These are phyloP conservation scores for Calonectria ilicicola DNA, from an alignment of 2,329 filamentous ascomycete genomes.

Conservation along the genomic window DNA sequence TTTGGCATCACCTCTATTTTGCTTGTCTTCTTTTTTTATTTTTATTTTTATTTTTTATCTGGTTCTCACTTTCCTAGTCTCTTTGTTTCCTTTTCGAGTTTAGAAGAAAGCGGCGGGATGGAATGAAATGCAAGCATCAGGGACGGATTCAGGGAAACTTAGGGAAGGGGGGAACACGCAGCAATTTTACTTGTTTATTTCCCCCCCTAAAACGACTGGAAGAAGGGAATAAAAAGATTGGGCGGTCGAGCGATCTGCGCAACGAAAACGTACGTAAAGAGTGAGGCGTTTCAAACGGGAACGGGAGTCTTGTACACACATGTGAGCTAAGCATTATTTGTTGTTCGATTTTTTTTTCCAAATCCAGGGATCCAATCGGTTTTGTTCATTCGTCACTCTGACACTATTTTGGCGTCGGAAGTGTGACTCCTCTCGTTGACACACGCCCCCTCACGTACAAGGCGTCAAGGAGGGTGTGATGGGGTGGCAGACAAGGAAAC, in stretches of 20 bases:
- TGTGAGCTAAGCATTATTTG: constrained; percentile 32
- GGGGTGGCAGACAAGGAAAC: constrained; percentile 15
- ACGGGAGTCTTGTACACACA: constrained; percentile 36
- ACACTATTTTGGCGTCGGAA: constrained; percentile 34
- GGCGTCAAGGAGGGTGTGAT: constrained; percentile 24
- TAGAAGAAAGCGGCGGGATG: not conserved
- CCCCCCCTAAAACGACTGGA: not conserved
- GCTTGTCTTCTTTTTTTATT: constrained; percentile 19
- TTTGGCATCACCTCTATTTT: not conserved
- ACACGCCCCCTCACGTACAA: constrained; percentile 22
- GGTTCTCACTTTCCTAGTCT: not conserved
- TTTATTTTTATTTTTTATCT: not conserved
- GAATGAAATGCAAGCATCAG: not conserved
- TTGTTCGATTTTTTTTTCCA: not conserved
- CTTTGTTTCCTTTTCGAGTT: not conserved
- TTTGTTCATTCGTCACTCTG: constrained; percentile 26
- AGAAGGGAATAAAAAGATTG: constrained; percentile 6
- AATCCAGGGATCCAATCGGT: constrained; percentile 36
- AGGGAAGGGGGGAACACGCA: not conserved
- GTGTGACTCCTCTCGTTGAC: constrained; percentile 39
- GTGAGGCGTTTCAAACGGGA: constrained; percentile 39
- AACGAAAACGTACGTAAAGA: constrained; percentile 28
- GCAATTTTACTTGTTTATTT: not conserved
- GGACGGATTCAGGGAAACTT: not conserved
- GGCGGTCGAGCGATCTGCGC: constrained; percentile 12